Conservation (phyloP, 108 stramenopile species). For the Epipyxis sp. region DNA sequence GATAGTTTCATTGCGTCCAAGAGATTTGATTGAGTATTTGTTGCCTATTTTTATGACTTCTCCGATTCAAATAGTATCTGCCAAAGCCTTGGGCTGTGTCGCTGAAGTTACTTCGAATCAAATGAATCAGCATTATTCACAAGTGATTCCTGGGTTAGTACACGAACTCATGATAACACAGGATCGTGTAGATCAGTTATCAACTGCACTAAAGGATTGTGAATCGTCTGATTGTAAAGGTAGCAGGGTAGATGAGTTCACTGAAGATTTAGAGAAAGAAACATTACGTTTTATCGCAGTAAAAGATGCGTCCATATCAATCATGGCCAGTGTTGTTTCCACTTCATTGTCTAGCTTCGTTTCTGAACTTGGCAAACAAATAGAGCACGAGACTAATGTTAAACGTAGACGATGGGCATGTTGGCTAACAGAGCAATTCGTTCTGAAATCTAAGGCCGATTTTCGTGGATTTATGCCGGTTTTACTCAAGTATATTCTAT, state of each 20-base stretch:
- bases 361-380: neutral
- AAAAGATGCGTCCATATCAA: neutral
- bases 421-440: conserved; percentile 67
- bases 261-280: neutral
- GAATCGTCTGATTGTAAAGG: neutral
- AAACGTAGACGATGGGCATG: conserved; percentile 68
- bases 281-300: neutral
- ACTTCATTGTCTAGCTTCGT: neutral
- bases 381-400: conserved; percentile 59
- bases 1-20: conserved; percentile 77
- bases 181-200: neutral
- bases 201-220: neutral
- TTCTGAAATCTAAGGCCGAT: conserved; percentile 68
- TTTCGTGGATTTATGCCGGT: conserved; percentile 77
- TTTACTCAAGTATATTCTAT: conserved; percentile 79
- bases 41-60: conserved; percentile 76
- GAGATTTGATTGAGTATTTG: conserved; percentile 85
- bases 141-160: conserved; percentile 61
- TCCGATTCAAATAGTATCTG: conserved; percentile 77
- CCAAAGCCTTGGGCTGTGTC: conserved; percentile 78
- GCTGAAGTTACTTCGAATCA: conserved; percentile 74
- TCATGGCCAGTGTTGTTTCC: neutral
- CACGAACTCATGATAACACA: conserved; percentile 49
- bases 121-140: conserved; percentile 71
- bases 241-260: too few species aligned